Conservation (phyloP, 1,139 yeast genomes). For the Magnusiomyces suaveolens region DNA sequence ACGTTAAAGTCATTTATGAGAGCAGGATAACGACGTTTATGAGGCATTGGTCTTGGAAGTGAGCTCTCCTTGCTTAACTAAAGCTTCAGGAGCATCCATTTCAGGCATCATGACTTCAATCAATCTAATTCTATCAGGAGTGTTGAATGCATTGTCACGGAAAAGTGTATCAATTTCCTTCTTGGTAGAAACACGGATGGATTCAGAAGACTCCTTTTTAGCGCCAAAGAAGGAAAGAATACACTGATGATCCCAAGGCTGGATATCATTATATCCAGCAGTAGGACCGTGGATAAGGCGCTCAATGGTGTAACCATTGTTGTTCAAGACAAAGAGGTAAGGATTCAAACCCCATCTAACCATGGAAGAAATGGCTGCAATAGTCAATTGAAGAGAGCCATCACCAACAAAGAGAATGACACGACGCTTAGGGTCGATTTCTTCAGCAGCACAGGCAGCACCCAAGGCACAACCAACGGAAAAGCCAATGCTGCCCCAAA, state of each 20-base stretch:
- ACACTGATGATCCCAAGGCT: slow-evolving; percentile 68
- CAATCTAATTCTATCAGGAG: slow-evolving; percentile 58
- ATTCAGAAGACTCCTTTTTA: slow-evolving; percentile 30
- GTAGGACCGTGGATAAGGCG: slow-evolving; percentile 74
- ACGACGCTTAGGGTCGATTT: slow-evolving; percentile 57
- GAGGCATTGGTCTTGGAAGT: slow-evolving; percentile 52
- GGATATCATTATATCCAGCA: slow-evolving; percentile 71
- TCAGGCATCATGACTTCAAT: slow-evolving; percentile 70
- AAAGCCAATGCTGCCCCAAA: slow-evolving; percentile 88
- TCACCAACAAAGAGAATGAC: slow-evolving; percentile 81
- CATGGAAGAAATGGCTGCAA: slow-evolving; percentile 79
- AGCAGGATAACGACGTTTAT: not conserved
- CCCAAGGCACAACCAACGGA: slow-evolving; percentile 80
- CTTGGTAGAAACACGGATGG: slow-evolving; percentile 47
- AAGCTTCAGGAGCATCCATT: slow-evolving; percentile 72
- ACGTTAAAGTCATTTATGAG: not conserved
- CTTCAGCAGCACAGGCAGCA: slow-evolving; percentile 77
- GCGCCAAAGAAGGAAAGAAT: slow-evolving; percentile 68
- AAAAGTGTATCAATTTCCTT: slow-evolving; percentile 61
- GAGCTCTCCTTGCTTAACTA: slow-evolving; percentile 66
- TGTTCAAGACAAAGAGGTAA: slow-evolving; percentile 72
- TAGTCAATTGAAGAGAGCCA: slow-evolving; percentile 82
- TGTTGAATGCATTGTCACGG: slow-evolving; percentile 44
- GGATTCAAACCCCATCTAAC: slow-evolving; percentile 72
- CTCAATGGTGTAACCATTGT: slow-evolving; percentile 84